phyloP scores from a whole-genome alignment of 495 filamentous ascomycete genomes.

The Aspergillus cristatus region DNA sequence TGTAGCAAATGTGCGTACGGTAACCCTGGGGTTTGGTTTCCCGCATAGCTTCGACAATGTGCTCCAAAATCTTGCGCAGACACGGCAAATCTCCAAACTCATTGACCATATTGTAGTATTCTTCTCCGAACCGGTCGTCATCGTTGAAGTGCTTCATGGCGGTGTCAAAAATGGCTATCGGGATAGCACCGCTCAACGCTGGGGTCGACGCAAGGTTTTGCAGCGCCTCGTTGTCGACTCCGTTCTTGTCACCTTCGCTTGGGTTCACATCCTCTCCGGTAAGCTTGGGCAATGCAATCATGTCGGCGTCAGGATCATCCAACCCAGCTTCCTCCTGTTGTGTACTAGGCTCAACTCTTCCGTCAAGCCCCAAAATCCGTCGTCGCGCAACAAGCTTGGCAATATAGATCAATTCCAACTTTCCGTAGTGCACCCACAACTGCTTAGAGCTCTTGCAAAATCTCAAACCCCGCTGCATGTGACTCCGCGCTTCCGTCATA shows the following conservation, averaged over 20 bases:
- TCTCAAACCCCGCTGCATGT: constrained; percentile 78
- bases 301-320: constrained; percentile 37
- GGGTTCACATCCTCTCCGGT: constrained; percentile 60
- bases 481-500: constrained; percentile 75
- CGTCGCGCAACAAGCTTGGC: constrained; percentile 65
- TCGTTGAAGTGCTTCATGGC: constrained; percentile 67
- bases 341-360: constrained; percentile 31
- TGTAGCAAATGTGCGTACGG: constrained; percentile 55
- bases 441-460: constrained; percentile 66
- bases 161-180: constrained; percentile 83
- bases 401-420: constrained; percentile 87
- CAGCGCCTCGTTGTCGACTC: constrained; percentile 41
- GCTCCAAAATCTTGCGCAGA: constrained; percentile 58
- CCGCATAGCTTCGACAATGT: constrained; percentile 59
- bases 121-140: constrained; percentile 51
- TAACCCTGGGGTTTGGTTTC: constrained; percentile 48
- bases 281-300: constrained; percentile 53
- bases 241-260: constrained; percentile 40
- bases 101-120: constrained; percentile 74
- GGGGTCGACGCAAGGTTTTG: constrained; percentile 66
- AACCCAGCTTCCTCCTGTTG: constrained; percentile 26
- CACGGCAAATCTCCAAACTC: constrained; percentile 56
- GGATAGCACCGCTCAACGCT: constrained; percentile 80
- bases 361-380: constrained; percentile 61
- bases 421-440: constrained; percentile 84